Evolutionary conservation across 306 rosid genomes (phyloP), one percentile per base, ranked within the genome.

Genomic region (Astragalus glycyphyllos): DNA sequence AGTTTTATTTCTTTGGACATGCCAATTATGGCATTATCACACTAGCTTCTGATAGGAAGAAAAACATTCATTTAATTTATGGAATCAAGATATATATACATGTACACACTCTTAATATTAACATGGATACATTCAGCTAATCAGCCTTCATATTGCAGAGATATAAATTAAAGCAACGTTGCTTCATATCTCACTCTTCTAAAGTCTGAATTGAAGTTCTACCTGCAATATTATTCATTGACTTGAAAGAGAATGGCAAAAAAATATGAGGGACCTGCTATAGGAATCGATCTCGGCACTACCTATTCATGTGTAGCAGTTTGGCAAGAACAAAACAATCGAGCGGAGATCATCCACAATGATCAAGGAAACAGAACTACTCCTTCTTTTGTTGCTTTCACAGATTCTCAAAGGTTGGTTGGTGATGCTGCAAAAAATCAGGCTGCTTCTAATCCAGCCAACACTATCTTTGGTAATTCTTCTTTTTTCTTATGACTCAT

Each of bases 381-480:
- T 0, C 76, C 76, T 45, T 71, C 76, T 44, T 58, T 5, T 71
- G 76, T 71, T 14, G 76, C 76, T 57, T 58, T 71, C 35, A 58
- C 58, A 0, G 58, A 57, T 8, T 5, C 9, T 2, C 67, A 71
- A 23, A 71, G 76, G 15, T 71, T 71, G 57, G 3, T 71, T 7
- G 66, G 66, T 0, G 58, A 5, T 31, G 63, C 77, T 38, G 77
- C 77, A 8, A 73, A 38, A 17, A 41, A 73, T 31, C 77, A 61
- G 10, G 54, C 53, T 61, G 77, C 70, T 4, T 1, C 10, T 8
- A 61, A 61, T 17, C 70, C 77, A 8, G 0, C 26, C 6, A 73
- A 73, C 54, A 73, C 63, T 23, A 17, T 73, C 12, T 73, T 73
- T 50, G 78, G 71, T 32, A 14, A 49, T 13, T 26, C 31, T 26